Conservation (phyloP, 495 filamentous ascomycete species). For the Penicillium argentinense region DNA sequence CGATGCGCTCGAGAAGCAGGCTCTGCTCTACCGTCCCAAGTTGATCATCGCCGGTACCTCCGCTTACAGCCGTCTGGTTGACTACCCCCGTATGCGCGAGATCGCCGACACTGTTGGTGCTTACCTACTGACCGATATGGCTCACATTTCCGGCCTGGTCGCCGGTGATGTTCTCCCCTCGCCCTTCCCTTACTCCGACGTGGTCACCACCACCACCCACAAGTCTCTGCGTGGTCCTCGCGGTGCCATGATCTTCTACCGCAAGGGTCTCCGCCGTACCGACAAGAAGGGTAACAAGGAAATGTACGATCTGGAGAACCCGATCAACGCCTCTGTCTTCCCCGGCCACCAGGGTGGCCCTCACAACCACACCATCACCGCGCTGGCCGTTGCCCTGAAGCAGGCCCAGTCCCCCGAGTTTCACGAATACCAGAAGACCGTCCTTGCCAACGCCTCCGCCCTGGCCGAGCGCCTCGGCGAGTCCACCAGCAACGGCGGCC, state of each 20-base stretch:
- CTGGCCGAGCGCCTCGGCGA: conserved; percentile 72
- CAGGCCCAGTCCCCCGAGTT: conserved; percentile 91
- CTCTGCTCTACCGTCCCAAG: conserved; percentile 86
- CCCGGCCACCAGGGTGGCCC: conserved; percentile 98
- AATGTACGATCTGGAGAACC: conserved; percentile 87
- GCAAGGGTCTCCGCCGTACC: conserved; percentile 80
- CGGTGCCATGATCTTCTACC: conserved; percentile 98
- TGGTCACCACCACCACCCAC: conserved; percentile 98
- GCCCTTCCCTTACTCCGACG: conserved; percentile 86
- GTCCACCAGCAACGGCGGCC: conserved; percentile 67
- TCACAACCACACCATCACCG: conserved; percentile 98
- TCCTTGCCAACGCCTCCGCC: conserved; percentile 85
- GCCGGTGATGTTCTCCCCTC: conserved; percentile 86
- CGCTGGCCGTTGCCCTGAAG: conserved; percentile 87
- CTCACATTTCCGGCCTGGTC: conserved; percentile 94
- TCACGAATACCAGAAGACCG: conserved; percentile 81
- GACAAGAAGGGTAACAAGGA: conserved; percentile 85
- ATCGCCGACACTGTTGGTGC: conserved; percentile 89
- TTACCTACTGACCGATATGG: conserved; percentile 94
- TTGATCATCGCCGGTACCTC: conserved; percentile 93
- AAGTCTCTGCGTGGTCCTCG: conserved; percentile 94
- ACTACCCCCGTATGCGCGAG: conserved; percentile 83
- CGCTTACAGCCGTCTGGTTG: conserved; percentile 91
- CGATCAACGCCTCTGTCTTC: conserved; percentile 96
- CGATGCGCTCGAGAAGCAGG: conserved; percentile 79